Percentiles rank a stretch among this genome's conserved stretches.
Evolutionary conservation across 108 stramenopile genomes (phyloP).

Genomic region (Cyclotella distinguenda): DNA sequence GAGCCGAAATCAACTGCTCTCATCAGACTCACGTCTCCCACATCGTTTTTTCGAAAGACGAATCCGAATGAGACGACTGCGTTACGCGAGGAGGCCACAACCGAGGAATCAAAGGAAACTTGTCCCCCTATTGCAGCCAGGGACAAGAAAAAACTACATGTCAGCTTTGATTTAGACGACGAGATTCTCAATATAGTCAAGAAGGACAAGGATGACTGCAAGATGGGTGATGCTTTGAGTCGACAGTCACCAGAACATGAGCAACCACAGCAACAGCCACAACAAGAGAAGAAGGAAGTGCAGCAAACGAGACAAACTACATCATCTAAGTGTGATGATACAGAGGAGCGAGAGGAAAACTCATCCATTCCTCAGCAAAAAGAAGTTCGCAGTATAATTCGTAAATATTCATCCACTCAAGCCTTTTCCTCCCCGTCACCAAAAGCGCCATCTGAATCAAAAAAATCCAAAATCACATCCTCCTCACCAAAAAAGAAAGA

Average conservation of each 20-base stretch:
- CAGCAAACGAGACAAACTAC: background rate
- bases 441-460: background rate
- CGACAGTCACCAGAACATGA: background rate
- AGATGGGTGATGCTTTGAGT: background rate
- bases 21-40: background rate
- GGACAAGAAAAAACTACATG: background rate
- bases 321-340: background rate
- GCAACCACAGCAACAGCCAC: background rate
- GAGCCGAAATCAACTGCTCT: background rate
- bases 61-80: background rate
- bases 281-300: background rate
- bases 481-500: background rate
- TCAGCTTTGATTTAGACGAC: constrained; percentile 1
- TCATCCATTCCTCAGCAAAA: background rate
- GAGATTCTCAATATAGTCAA: constrained; percentile 8
- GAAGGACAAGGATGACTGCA: background rate
- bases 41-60: constrained; percentile 10
- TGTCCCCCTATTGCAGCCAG: too few species aligned
- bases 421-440: background rate
- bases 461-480: background rate
- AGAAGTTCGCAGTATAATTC: too few species aligned
- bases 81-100: background rate
- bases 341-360: background rate
- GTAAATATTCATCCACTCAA: background rate
- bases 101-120: background rate